Evolutionary conservation across 2,329 filamentous ascomycete genomes (phyloP), one percentile per base, ranked within the genome.

Genomic region (Sporothrix luriei): DNA sequence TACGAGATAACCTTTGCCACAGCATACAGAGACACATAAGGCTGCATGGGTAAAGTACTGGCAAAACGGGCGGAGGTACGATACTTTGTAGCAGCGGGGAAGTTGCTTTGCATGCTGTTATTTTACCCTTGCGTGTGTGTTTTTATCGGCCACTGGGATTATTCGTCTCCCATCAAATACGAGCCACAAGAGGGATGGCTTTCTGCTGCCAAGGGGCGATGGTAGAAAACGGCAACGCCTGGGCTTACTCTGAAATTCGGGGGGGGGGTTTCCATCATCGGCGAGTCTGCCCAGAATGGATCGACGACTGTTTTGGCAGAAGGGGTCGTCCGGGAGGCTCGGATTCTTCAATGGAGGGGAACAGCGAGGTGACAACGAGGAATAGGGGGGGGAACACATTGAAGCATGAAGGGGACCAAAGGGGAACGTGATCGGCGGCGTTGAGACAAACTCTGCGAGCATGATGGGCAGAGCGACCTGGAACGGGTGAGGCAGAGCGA

Each of bases 401-500:
- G 21, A 26, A 13, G 14, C 54, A 59, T 40, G 29, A 38, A 57
- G 14, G 26, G 33, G 14, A 61, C 38, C 57, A 38, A 33, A 40
- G n/a, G 38, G 57, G 21, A 46, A 62, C 57, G 9, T 24, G 57
- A 62, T 62, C 38, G 38, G 13, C 57, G 57, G n/a, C 40, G 21
- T 62, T 62, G 57, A 62, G 57, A 62, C 57, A 61, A 59, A 46
- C 57, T 38, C 43, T 21, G 38, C 26, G 57, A 24, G 57, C 21
- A 46, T 61, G 57, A 61, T 61, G 19, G 54, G 14, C 26, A 38
- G 40, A 10, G 21, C 13, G 38, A 43, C 16, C 40, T 16, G 16
- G 33, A 24, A 16, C 51, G 11, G 38, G 4, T 24, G 11, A 43
- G 16, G 26, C 2, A 11, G 14, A 6, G n/a, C 29, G 21, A 11